Evolutionary conservation across 306 rosid genomes (phyloP), one percentile per base, ranked within the genome.

Genomic region (Quercus alba): DNA sequence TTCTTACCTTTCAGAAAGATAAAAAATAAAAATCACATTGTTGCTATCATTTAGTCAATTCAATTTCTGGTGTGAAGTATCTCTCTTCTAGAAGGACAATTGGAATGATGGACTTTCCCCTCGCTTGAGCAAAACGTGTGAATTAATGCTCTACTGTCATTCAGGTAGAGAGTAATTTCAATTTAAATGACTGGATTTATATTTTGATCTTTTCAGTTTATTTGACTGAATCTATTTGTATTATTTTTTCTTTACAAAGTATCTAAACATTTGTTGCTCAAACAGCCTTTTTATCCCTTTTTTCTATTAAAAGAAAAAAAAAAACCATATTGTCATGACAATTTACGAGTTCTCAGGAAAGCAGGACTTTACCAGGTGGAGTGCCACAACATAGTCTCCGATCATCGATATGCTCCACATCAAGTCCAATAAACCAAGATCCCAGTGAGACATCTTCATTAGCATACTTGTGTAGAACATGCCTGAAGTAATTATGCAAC

Each of bases 381-480:
- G 98, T 96, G 76, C 99, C 97, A 64, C 98, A 96, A 68, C 99
- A 96, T 46, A 96, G 88, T 81, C 98, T 87, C 58, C 99, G 82
- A 77, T 96, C 99, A 76, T 96, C 98, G 13, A 96, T 90, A 81
- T 96, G 98, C 77, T 93, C 91, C 70, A 67, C 97, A 78, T 96
- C 98, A 57, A 96, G 94, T 78, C 99, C 99, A 69, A 96, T 90
- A 70, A 96, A 96, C 99, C 98, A 96, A 78, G 99, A 86, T 82
- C 99, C 98, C 73, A 93, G 82, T 6, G 99, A 91, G 33, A 96
- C 98, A 78, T 96, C 99, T 89, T 96, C 99, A 20, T 96, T 96
- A 52, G 99, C 99, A 79, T 90, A 96, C 92, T 84, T 96, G 87
- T 96, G 99, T 55, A 96, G 93, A 82, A 91, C 91, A 82, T 96